Conservation (phyloP, 1,139 yeast species). For the Debaryomycetaceae sp. region DNA sequence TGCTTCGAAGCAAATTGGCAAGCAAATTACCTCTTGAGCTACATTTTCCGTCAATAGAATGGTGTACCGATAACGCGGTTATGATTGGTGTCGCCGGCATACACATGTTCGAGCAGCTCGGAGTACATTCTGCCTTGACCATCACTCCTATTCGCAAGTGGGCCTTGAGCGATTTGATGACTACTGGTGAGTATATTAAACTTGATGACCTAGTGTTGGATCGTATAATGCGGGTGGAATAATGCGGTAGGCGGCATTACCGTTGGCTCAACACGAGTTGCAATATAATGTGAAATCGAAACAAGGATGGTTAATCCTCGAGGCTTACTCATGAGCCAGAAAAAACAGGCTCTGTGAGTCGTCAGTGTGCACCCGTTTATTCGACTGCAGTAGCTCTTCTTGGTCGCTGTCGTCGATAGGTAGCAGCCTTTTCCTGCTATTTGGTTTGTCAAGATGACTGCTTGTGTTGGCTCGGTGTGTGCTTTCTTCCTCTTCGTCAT, state of each 20-base stretch:
- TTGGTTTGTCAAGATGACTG: no score
- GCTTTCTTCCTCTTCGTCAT: no score
- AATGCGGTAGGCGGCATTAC: not conserved
- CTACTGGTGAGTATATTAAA: constrained; percentile 40
- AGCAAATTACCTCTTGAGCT: constrained; percentile 22
- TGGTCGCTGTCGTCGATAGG: no score
- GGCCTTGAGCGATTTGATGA: constrained; percentile 48
- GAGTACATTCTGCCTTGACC: constrained; percentile 37
- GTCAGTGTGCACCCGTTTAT: no score
- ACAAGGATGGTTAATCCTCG: no score
- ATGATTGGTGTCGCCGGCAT: constrained; percentile 99
- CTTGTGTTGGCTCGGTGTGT: no score
- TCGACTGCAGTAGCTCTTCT: no score
- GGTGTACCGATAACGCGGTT: constrained; percentile 91
- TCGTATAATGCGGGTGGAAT: constrained; percentile 2
- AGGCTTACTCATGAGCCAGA: no score
- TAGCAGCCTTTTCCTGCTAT: no score
- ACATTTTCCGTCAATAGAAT: constrained; percentile 56
- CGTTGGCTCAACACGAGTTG: no score
- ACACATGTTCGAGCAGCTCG: constrained; percentile 55
- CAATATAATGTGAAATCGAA: no score
- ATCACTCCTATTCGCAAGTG: constrained; percentile 60
- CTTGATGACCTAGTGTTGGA: constrained; percentile 7
- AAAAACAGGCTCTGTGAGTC: no score
- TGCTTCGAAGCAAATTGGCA: constrained; percentile 42